Evolutionary conservation across 306 rosid genomes (phyloP), one percentile per base, ranked within the genome.

Genomic region (Gleditsia sinensis): DNA sequence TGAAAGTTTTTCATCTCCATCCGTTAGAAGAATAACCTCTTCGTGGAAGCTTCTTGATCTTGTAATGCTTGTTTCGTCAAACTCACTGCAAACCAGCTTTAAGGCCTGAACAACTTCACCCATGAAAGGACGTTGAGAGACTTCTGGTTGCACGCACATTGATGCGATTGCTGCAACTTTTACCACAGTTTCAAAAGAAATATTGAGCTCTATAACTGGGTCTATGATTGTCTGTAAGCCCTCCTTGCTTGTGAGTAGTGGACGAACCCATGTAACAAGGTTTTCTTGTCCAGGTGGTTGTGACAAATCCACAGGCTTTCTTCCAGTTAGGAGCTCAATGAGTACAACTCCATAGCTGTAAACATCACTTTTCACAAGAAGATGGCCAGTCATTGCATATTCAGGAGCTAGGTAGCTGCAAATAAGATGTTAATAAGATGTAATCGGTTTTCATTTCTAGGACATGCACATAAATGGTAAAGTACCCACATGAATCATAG

Each of bases 281-380:
- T 94, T 90, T 87, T 94, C 99, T 86, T 94, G 96, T 60, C 99
- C 99, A 5, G 96, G 80, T 25, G 97, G 99, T 61, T 92, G 98
- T 32, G 89, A 88, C 68, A 92, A 82, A 76, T 94, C 99, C 59
- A 94, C 99, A 0, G 99, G 99, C 78, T 94, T 94, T 79, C 96
- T 87, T 79, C 99, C 98, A 0, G 98, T 90, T 32, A 94, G 83
- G 23, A 94, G 90, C 90, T 94, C 99, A 12, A 94, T 92, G 59
- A 94, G 96, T 45, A 94, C 99, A 33, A 94, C 99, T 20, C 99
- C 99, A 30, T 94, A 94, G 88, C 99, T 94, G 81, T 94, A 94
- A 19, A 94, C 99, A 34, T 94, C 99, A 76, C 99, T 94, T 80
- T 94, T 94, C 71, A 92, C 99, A 20, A 94, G 95, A 72, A 94